Evolutionary conservation across 768 basidiomycete species (phyloP).

Genomic region (Termitomyces heimii): DNA sequence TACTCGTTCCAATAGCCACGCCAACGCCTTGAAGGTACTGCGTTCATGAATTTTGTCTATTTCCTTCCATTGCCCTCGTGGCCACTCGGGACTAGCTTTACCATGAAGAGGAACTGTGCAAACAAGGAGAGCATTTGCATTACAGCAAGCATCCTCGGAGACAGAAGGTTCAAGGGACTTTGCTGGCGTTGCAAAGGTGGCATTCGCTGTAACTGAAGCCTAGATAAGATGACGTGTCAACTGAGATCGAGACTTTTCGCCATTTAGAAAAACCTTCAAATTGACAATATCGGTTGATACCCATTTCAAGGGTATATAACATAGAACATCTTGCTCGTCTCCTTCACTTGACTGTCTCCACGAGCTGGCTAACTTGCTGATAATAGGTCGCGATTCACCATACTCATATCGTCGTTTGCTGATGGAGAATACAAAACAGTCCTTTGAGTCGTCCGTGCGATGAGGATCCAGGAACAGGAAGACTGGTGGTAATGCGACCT

Average conservation of each 20-base stretch:
- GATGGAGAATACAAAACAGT: conserved; percentile 82
- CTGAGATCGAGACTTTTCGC: neutral
- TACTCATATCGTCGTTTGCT: conserved; percentile 75
- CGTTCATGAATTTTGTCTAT: conserved; percentile 88
- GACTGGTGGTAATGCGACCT: conserved; percentile 51
- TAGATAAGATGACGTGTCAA: conserved; percentile 18
- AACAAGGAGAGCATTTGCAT: conserved; percentile 73
- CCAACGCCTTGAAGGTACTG: conserved; percentile 68
- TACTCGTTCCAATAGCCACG: conserved; percentile 87
- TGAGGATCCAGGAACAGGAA: conserved; percentile 87
- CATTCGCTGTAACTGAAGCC: conserved; percentile 49
- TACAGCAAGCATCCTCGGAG: conserved; percentile 58
- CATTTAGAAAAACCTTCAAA: conserved; percentile 54
- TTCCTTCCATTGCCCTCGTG: conserved; percentile 63
- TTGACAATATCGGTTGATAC: conserved; percentile 37
- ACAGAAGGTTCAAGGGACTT: conserved; percentile 44
- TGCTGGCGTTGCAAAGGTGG: conserved; percentile 61
- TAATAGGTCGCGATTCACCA: conserved; percentile 71
- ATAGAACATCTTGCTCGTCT: conserved; percentile 43
- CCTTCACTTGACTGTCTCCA: conserved; percentile 71
- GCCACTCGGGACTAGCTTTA: conserved; percentile 78
- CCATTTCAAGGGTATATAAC: conserved; percentile 66
- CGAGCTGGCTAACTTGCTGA: conserved; percentile 64
- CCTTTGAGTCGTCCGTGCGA: conserved; percentile 69
- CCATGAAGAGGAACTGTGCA: conserved; percentile 68